These are phyloP conservation scores for Cupressus sempervirens DNA, from an alignment of 75 land plant species.

Conservation along the genomic window DNA sequence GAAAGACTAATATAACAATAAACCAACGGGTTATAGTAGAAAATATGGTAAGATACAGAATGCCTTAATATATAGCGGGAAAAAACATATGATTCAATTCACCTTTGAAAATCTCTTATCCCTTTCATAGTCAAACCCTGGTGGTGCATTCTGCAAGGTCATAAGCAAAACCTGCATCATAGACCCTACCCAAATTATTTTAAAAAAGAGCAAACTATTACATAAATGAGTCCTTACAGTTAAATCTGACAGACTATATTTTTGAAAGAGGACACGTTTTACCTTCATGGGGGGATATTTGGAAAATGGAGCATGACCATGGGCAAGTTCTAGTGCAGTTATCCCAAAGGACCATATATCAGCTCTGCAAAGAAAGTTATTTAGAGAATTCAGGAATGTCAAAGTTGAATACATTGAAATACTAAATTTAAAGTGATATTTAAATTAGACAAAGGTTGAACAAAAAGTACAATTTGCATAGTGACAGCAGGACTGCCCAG, in stretches of 20 bases:
- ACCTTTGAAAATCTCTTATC: constrained; percentile 93
- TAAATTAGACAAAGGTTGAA: background rate
- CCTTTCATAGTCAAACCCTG: constrained; percentile 88
- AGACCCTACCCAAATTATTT: background rate
- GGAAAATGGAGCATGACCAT: constrained; percentile 99
- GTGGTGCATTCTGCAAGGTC: constrained; percentile 99
- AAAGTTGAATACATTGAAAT: constrained; percentile 1
- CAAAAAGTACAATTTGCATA: background rate
- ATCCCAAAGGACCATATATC: constrained; percentile 99
- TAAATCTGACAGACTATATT: background rate
- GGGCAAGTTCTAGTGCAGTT: constrained; percentile 96
- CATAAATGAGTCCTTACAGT: background rate
- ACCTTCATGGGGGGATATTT: constrained; percentile 99
- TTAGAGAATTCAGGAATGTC: background rate
- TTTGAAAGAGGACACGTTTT: background rate
- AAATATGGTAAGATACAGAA: background rate
- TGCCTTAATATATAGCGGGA: background rate
- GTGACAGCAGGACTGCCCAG: background rate
- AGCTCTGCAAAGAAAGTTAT: constrained; percentile 52
- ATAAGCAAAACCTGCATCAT: constrained; percentile 76
- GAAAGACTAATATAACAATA: constrained; percentile 56
- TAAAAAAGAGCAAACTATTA: background rate
- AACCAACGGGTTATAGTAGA: background rate
- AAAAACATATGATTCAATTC: constrained; percentile 8
- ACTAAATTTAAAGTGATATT: background rate